These are phyloP conservation scores for Xylaria sp. DNA, from an alignment of 2,329 filamentous ascomycete species.

Conservation along the genomic window DNA sequence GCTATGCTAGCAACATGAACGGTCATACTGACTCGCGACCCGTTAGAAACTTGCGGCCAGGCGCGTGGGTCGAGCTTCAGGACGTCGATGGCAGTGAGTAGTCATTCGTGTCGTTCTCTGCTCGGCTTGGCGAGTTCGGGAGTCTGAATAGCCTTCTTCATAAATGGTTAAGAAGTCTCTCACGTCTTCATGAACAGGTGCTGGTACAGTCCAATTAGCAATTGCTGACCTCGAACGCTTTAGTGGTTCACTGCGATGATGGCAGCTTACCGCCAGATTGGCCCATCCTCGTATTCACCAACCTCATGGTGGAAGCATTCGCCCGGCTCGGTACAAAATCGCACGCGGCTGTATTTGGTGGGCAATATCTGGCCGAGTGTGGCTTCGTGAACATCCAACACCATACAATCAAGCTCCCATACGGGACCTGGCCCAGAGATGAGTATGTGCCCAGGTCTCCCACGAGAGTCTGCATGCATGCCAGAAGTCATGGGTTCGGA, in stretches of 20 bases:
- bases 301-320: conserved; percentile 52
- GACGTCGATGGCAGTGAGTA: conserved; percentile 54
- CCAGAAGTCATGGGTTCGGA: not conserved
- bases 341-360: conserved; percentile 53
- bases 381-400: conserved; percentile 45
- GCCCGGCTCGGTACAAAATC: conserved; percentile 53
- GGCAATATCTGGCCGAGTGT: conserved; percentile 49
- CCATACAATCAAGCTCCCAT: conserved; percentile 42
- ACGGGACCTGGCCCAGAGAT: conserved; percentile 47
- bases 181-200: not conserved
- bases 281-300: conserved; percentile 51
- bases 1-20: not conserved
- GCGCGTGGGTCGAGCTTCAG: conserved; percentile 60
- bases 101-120: not conserved
- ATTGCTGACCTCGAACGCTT: not conserved
- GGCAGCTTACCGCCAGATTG: conserved; percentile 49
- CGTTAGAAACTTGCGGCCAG: conserved; percentile 53
- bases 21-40: conserved; percentile 10
- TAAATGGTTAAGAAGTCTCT: not conserved
- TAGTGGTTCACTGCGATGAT: conserved; percentile 53
- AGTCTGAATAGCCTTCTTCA: not conserved
- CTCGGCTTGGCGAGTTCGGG: not conserved
- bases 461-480: not conserved
- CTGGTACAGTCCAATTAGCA: not conserved
- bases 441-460: conserved; percentile 33